These are phyloP conservation scores for Austroboletus festivus DNA, from an alignment of 768 basidiomycete genomes.

Conservation along the genomic window DNA sequence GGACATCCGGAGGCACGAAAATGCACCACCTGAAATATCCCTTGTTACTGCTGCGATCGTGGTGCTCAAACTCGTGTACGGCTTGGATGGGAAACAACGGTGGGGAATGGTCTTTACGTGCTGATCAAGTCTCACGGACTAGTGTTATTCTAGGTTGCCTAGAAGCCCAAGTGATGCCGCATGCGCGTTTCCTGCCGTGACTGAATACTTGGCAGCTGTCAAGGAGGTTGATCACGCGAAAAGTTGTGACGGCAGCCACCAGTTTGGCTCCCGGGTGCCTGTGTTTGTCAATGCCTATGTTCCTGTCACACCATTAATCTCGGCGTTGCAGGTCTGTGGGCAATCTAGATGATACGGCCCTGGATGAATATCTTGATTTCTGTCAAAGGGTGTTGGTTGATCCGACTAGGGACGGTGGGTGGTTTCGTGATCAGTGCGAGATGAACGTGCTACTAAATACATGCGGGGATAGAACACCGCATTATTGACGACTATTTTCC, in stretches of 20 bases:
- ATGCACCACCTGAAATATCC: conserved; percentile 64
- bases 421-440: conserved; percentile 8
- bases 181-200: conserved; percentile 50
- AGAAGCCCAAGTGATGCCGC: conserved; percentile 51
- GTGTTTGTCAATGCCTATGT: conserved; percentile 40
- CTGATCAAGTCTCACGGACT: conserved; percentile 9
- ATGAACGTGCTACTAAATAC: conserved; percentile 13
- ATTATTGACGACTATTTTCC: conserved; percentile 44
- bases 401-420: conserved; percentile 25
- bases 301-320: conserved; percentile 4
- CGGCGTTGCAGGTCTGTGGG: conserved; percentile 44
- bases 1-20: conserved; percentile 54
- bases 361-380: conserved; percentile 67
- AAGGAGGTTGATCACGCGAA: conserved; percentile 36
- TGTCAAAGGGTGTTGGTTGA: conserved; percentile 54
- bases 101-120: conserved; percentile 25
- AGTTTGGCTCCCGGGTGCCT: conserved; percentile 42
- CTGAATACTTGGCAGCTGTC: conserved; percentile 47
- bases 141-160: conserved; percentile 39
- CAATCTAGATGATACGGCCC: conserved; percentile 45
- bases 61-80: conserved; percentile 82
- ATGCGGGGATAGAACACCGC: conserved; percentile 24
- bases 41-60: conserved; percentile 60
- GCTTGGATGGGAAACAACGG: conserved; percentile 69
- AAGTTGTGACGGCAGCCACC: conserved; percentile 26